Evolutionary conservation across 768 basidiomycete genomes (phyloP).

Genomic region (Tephrocybe sp.): DNA sequence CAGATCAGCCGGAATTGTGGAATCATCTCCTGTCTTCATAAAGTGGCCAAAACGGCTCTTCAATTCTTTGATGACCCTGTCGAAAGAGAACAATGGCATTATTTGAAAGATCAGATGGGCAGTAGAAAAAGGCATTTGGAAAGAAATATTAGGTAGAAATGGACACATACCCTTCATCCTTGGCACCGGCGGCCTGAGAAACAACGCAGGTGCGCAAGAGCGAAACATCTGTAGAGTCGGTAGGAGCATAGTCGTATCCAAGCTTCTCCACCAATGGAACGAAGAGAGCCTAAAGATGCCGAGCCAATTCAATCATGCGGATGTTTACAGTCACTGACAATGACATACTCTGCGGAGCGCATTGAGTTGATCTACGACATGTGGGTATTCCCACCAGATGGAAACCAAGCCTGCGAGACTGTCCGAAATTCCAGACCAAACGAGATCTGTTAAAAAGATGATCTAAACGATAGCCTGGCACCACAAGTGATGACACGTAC

Average conservation of each 20-base stretch:
- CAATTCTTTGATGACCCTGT: constrained; percentile 76
- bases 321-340: not conserved
- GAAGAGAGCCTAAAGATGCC: constrained; percentile 60
- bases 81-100: not conserved
- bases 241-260: constrained; percentile 70
- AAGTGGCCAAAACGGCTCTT: constrained; percentile 69
- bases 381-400: constrained; percentile 84
- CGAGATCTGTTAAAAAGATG: constrained; percentile 55
- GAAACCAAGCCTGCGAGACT: constrained; percentile 54
- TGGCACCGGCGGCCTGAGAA: constrained; percentile 38
- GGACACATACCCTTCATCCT: constrained; percentile 23
- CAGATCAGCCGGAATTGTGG: constrained; percentile 79
- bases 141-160: not conserved
- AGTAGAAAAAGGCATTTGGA: not conserved
- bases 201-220: constrained; percentile 79
- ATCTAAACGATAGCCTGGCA: not conserved
- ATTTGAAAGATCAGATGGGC: too few species aligned
- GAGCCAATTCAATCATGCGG: not conserved
- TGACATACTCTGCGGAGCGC: constrained; percentile 57
- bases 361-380: constrained; percentile 52
- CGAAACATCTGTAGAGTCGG: constrained; percentile 67
- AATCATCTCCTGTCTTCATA: constrained; percentile 71
- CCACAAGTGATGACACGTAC: constrained; percentile 37
- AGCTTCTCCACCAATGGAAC: constrained; percentile 75
- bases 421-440: constrained; percentile 72